Percentiles rank a stretch among this genome's conserved stretches.
Evolutionary conservation across 179 eudicot genomes (phyloP).

Genomic region (Carnegiea gigantea): DNA sequence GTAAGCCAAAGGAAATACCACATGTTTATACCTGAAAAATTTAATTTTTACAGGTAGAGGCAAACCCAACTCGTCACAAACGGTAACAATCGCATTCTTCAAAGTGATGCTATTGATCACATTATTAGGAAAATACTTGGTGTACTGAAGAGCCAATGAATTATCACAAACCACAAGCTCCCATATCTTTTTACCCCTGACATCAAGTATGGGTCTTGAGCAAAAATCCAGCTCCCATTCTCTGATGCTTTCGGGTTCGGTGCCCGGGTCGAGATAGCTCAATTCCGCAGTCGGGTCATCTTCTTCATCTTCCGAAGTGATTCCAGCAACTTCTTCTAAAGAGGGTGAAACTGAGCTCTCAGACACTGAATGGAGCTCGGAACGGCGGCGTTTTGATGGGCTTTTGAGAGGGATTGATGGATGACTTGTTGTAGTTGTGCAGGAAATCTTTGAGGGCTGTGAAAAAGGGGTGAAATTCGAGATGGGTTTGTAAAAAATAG

Average conservation of each 20-base stretch:
- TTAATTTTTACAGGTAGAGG: conserved; percentile 84
- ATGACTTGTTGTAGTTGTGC: conserved; percentile 7
- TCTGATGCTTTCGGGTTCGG: conserved; percentile 56
- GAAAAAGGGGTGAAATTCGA: conserved; percentile 39
- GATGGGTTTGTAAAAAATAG: conserved; percentile 43
- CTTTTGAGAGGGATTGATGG: conserved; percentile 15
- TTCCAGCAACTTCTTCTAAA: conserved; percentile 35
- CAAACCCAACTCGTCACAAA: conserved; percentile 75
- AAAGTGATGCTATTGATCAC: conserved; percentile 86
- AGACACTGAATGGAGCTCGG: conserved; percentile 46
- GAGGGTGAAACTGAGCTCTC: conserved; percentile 57
- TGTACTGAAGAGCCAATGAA: conserved; percentile 85
- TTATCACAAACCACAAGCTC: conserved; percentile 88
- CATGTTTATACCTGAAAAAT: conserved; percentile 65
- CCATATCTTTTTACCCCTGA: conserved; percentile 92
- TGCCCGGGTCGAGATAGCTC: conserved; percentile 72
- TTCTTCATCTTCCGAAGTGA: conserved; percentile 42
- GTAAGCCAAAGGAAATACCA: not conserved
- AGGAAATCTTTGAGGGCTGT: conserved; percentile 40
- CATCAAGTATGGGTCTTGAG: conserved; percentile 95
- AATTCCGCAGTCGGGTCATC: conserved; percentile 88
- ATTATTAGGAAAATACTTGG: conserved; percentile 92
- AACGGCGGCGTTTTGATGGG: conserved; percentile 21
- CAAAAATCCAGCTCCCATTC: conserved; percentile 97
- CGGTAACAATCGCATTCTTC: conserved; percentile 65